Evolutionary conservation across 495 filamentous ascomycete genomes (phyloP).

Genomic region (Talaromyces adpressus): DNA sequence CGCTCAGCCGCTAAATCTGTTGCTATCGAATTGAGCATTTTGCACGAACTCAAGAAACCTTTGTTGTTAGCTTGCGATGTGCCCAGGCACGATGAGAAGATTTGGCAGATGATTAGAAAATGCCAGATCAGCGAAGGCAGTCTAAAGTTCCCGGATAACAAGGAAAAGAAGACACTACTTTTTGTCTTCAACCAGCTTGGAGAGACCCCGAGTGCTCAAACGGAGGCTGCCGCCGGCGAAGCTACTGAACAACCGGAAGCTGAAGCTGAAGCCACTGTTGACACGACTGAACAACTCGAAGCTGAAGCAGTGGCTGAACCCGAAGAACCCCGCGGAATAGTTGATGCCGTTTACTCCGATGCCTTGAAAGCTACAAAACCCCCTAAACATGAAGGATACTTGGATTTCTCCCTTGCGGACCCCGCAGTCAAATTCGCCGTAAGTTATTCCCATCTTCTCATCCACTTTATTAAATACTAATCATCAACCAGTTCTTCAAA

Average conservation of each 20-base stretch:
- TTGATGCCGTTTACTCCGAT: constrained; percentile 1
- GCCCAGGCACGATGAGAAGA: constrained; percentile 20
- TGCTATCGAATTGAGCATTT: constrained; percentile 40
- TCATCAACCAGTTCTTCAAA: constrained; percentile 56
- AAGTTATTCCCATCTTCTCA: neutral
- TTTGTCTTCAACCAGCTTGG: constrained; percentile 37
- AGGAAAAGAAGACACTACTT: constrained; percentile 22
- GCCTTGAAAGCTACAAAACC: neutral
- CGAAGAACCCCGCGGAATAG: neutral
- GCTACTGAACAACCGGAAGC: neutral
- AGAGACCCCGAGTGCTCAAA: constrained; percentile 7
- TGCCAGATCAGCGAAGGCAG: constrained; percentile 22
- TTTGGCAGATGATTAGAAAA: constrained; percentile 21
- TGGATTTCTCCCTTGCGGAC: constrained; percentile 45
- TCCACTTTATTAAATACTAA: neutral
- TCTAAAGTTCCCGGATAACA: constrained; percentile 25
- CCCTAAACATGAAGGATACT: constrained; percentile 16
- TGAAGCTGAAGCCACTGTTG: neutral
- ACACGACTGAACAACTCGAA: neutral
- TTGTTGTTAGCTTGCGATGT: constrained; percentile 23
- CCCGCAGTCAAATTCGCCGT: constrained; percentile 65
- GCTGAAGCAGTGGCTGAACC: neutral
- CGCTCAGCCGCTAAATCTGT: constrained; percentile 28
- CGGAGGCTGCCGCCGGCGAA: neutral
- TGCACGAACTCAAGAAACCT: constrained; percentile 29